Conservation (phyloP, 805 yeast species). For the Lachancea waltii region DNA sequence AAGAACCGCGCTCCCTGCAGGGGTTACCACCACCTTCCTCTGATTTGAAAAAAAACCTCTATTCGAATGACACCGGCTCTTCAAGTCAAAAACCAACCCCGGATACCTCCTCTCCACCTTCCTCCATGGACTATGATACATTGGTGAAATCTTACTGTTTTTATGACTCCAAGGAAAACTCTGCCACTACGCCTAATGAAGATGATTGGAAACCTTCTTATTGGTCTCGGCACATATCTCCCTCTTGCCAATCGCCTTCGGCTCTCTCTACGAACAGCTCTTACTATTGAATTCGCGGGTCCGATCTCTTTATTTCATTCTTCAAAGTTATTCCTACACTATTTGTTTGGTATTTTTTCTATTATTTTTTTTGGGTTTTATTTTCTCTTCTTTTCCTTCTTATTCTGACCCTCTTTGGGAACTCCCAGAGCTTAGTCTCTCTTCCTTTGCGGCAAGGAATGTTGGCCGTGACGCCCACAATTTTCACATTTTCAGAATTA, state of each 20-base stretch:
- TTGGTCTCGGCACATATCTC: constrained; percentile 1
- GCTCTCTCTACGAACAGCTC: constrained; percentile 6
- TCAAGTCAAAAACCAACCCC: not conserved
- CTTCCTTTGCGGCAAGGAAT: too few species aligned
- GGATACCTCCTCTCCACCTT: constrained; percentile 1
- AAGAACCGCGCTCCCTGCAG: constrained; percentile 4
- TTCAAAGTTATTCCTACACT: too few species aligned
- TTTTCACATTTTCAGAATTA: too few species aligned
- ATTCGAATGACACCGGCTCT: not conserved
- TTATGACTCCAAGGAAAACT: constrained; percentile 7
- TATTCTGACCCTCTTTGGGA: too few species aligned
- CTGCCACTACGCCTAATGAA: too few species aligned
- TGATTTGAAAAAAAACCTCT: constrained; percentile 1
- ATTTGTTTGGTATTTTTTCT: too few species aligned
- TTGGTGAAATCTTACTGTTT: constrained; percentile 26
- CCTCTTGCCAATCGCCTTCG: constrained; percentile 10
- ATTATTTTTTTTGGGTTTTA: too few species aligned
- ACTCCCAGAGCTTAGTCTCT: too few species aligned
- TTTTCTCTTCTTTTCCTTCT: too few species aligned
- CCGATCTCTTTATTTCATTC: too few species aligned
- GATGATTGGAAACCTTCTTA: not conserved
- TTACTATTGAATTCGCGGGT: constrained; percentile 2
- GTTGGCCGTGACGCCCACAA: too few species aligned
- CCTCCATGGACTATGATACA: constrained; percentile 20
- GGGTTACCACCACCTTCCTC: constrained; percentile 2